A percentile compares a stretch with the other conserved stretches of the same genome.
Evolutionary conservation across 495 filamentous ascomycete species (phyloP).

Genomic region (Aspergillus wentii): DNA sequence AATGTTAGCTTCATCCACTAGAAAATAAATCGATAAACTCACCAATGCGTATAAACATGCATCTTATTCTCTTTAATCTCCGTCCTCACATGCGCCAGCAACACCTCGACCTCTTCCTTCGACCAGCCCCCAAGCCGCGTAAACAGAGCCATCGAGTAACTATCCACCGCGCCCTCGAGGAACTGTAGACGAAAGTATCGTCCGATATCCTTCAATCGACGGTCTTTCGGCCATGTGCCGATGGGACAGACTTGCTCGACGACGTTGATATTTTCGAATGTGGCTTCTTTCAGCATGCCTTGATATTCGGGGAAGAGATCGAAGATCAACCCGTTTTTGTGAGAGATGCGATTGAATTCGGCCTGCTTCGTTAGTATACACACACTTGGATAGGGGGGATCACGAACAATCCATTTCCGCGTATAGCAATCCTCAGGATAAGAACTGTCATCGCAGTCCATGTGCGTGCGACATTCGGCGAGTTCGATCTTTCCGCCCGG

Average conservation of each 20-base stretch:
- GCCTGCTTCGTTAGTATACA: conserved; percentile 8
- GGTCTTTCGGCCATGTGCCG: conserved; percentile 35
- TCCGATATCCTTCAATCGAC: conserved; percentile 33
- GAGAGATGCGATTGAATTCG: conserved; percentile 16
- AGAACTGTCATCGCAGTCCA: conserved; percentile 20
- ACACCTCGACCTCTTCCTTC: conserved; percentile 15
- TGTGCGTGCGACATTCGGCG: conserved; percentile 25
- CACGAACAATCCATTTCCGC: conserved; percentile 2
- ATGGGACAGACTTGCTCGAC: conserved; percentile 24
- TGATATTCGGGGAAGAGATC: conserved; percentile 6
- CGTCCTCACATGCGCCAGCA: conserved; percentile 15
- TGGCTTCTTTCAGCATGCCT: conserved; percentile 7
- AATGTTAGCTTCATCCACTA: not conserved
- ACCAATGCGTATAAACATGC: conserved; percentile 16
- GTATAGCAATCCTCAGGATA: conserved; percentile 13
- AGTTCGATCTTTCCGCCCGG: conserved; percentile 36
- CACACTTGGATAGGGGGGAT: too few relatives aligned
- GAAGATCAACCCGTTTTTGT: conserved; percentile 15
- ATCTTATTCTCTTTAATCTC: conserved; percentile 19
- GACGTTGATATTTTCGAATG: conserved; percentile 10
- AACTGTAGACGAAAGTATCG: conserved; percentile 14
- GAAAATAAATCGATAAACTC: conserved; percentile 1
- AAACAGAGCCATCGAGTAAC: conserved; percentile 15
- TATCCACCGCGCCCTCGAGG: conserved; percentile 9
- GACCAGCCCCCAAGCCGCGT: conserved; percentile 16